phyloP scores from a whole-genome alignment of 2,329 filamentous ascomycete genomes.

The Madurella fahalii region DNA sequence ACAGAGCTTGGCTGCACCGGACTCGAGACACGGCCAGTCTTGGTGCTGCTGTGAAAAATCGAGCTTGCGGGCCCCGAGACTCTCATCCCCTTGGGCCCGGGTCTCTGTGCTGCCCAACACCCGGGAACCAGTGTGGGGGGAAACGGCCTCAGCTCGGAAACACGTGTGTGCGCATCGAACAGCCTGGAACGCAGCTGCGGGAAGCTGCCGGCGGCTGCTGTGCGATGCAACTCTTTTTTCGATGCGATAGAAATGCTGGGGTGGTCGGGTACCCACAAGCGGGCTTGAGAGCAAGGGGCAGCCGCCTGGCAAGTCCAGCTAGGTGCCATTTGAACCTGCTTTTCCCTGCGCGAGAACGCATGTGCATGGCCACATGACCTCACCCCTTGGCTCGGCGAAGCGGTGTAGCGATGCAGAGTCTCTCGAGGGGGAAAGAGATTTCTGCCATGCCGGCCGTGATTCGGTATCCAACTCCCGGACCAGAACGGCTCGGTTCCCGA shows the following conservation, averaged over 20 bases:
- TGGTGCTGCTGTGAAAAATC: conserved; percentile 7
- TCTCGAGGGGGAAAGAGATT: conserved; percentile 7
- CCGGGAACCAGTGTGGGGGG: neutral
- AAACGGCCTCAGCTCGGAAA: neutral
- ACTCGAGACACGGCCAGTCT: conserved; percentile 9
- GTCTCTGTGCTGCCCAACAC: neutral
- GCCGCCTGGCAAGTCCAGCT: neutral
- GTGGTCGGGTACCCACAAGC: too few species aligned
- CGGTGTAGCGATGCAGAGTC: conserved; percentile 10
- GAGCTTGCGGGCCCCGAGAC: neutral
- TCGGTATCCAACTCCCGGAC: neutral
- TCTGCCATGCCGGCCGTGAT: conserved; percentile 6
- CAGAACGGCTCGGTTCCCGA: conserved; percentile 4
- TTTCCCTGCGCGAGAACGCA: neutral
- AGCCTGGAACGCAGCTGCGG: neutral
- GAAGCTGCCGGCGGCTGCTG: neutral
- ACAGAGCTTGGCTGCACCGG: conserved; percentile 6
- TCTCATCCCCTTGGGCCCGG: neutral
- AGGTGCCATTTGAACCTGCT: neutral
- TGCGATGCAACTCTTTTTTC: neutral
- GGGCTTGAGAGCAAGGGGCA: neutral
- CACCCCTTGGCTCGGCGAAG: neutral
- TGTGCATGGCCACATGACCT: conserved; percentile 13
- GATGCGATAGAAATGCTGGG: too few species aligned
- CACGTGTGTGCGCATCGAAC: too few species aligned